Percentiles rank a stretch among this genome's conserved stretches.
Conservation (phyloP, 2,329 filamentous ascomycete genomes). For the Sporothrix globosa region DNA sequence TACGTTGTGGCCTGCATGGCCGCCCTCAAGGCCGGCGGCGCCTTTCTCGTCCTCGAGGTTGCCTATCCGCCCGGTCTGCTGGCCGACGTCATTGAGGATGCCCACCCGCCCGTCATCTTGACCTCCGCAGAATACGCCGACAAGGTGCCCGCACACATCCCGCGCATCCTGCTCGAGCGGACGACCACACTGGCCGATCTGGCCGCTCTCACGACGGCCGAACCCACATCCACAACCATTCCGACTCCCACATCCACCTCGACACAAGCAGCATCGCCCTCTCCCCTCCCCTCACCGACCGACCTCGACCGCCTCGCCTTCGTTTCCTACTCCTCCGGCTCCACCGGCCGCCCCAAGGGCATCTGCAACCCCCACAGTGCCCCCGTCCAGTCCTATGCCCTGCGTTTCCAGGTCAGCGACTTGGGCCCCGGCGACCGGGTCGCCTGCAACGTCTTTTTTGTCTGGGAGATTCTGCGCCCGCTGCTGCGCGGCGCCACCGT, state of each 20-base stretch:
- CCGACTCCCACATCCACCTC: neutral
- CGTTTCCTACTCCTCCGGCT: conserved; percentile 79
- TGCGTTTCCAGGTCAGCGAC: conserved; percentile 72
- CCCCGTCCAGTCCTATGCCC: conserved; percentile 71
- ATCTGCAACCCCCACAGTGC: conserved; percentile 79
- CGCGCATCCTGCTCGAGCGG: conserved; percentile 67
- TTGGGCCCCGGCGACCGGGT: conserved; percentile 73
- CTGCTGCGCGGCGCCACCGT: conserved; percentile 76
- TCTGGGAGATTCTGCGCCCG: conserved; percentile 82
- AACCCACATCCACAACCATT: conserved; percentile 36
- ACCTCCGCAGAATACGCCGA: conserved; percentile 66
- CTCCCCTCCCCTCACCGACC: conserved; percentile 63
- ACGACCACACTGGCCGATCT: neutral
- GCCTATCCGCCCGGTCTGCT: conserved; percentile 76
- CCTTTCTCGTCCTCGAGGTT: conserved; percentile 78
- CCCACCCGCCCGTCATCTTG: conserved; percentile 69
- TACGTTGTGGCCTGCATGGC: conserved; percentile 80
- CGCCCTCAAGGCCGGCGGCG: conserved; percentile 75
- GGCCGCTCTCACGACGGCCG: neutral
- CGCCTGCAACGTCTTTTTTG: conserved; percentile 86
- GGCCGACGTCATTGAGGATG: conserved; percentile 76
- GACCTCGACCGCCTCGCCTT: conserved; percentile 76
- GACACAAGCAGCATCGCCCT: conserved; percentile 44
- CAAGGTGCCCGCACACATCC: conserved; percentile 65
- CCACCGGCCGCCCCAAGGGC: conserved; percentile 77